Percentiles rank a stretch among this genome's conserved stretches.
Conservation (phyloP, 2,329 filamentous ascomycete species). For the Colletotrichum karsti region DNA sequence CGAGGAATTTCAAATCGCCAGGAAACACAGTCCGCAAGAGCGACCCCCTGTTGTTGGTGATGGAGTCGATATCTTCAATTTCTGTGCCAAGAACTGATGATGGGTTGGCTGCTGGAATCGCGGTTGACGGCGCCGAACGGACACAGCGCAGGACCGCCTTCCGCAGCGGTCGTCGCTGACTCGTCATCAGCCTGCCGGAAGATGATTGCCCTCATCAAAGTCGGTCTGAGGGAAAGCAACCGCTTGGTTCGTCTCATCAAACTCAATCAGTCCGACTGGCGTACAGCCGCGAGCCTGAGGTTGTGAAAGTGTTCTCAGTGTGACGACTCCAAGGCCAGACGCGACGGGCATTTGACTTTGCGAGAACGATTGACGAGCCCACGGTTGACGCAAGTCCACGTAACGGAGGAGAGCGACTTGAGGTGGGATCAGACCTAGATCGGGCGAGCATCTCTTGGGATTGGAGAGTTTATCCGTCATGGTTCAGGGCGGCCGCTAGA, state of each 20-base stretch:
- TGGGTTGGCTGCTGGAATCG: not conserved
- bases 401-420: conserved; percentile 11
- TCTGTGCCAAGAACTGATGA: not conserved
- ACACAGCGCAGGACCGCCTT: not conserved
- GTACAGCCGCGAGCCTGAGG: not conserved
- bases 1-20: not conserved
- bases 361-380: conserved; percentile 23
- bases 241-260: conserved; percentile 25
- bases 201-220: not conserved
- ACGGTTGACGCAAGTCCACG: conserved; percentile 18
- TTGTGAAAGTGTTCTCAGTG: not conserved
- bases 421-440: conserved; percentile 15
- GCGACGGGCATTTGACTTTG: conserved; percentile 12
- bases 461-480: conserved; percentile 9
- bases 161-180: not conserved
- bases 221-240: not conserved
- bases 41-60: conserved; percentile 3
- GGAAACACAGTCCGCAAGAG: not conserved
- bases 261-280: conserved; percentile 10
- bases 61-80: not conserved
- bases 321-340: not conserved
- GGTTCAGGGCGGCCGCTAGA: conserved; percentile 12
- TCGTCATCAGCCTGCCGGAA: conserved; percentile 17
- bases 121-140: not conserved
- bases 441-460: conserved; percentile 1